Percentiles rank a stretch among this genome's conserved stretches.
Conservation (phyloP, 257 asterid species). For the Capsicum chinense region DNA sequence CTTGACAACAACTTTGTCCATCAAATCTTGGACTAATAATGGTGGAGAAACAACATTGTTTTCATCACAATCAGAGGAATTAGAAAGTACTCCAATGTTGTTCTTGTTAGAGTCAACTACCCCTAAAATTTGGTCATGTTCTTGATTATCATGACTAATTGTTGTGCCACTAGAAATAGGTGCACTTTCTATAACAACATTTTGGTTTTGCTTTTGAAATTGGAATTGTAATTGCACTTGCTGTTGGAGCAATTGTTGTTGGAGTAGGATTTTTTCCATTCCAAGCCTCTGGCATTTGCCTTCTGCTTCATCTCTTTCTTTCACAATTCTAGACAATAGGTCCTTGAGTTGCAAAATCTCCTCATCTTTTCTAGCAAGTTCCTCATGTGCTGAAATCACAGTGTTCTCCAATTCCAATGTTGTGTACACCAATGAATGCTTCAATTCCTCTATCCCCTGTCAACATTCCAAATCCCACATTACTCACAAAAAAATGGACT, state of each 20-base stretch:
- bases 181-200: slow-evolving; percentile 37
- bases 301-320: slow-evolving; percentile 73
- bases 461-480: neutral
- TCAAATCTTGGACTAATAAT: slow-evolving; percentile 32
- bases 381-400: slow-evolving; percentile 67
- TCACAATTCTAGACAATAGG: slow-evolving; percentile 53
- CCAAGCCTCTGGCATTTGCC: slow-evolving; percentile 52
- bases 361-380: slow-evolving; percentile 82
- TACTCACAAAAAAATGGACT: neutral
- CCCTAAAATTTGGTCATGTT: slow-evolving; percentile 23
- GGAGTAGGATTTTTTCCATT: slow-evolving; percentile 55
- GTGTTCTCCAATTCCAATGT: slow-evolving; percentile 80
- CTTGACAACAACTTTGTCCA: slow-evolving; percentile 41
- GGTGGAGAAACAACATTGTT: slow-evolving; percentile 36
- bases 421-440: slow-evolving; percentile 76
- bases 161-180: slow-evolving; percentile 55
- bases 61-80: slow-evolving; percentile 50
- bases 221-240: neutral
- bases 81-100: slow-evolving; percentile 40
- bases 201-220: slow-evolving; percentile 29
- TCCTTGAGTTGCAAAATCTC: slow-evolving; percentile 72
- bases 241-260: slow-evolving; percentile 50
- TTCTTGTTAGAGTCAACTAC: slow-evolving; percentile 48
- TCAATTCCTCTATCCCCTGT: slow-evolving; percentile 79
- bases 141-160: slow-evolving; percentile 54